phyloP scores from a whole-genome alignment of 441 rosid species.

The Kokia cookei region DNA sequence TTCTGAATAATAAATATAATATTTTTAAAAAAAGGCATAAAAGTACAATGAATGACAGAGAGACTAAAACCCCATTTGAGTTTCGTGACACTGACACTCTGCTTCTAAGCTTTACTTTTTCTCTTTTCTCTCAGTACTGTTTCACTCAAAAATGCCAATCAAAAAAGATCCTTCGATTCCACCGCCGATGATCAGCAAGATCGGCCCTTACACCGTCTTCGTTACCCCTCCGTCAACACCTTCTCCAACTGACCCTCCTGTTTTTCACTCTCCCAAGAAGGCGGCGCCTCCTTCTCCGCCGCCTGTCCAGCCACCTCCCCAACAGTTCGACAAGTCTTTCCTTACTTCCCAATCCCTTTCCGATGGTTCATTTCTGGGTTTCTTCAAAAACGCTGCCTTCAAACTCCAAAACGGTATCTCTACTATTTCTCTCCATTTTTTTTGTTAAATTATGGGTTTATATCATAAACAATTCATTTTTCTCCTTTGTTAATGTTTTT shows the following conservation, averaged over 20 bases:
- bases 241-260: conserved; percentile 35
- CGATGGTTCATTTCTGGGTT: conserved; percentile 51
- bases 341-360: conserved; percentile 21
- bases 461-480: not conserved
- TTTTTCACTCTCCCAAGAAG: conserved; percentile 39
- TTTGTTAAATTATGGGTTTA: not conserved
- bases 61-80: not conserved
- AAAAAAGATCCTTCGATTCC: conserved; percentile 63
- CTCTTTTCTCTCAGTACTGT: not conserved
- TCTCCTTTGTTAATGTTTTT: not conserved
- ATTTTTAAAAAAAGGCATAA: not conserved
- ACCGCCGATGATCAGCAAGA: conserved; percentile 91
- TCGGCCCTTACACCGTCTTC: conserved; percentile 97
- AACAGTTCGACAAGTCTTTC: conserved; percentile 43
- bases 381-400: conserved; percentile 64
- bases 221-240: conserved; percentile 93
- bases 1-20: too few relatives aligned
- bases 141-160: conserved; percentile 48
- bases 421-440: not conserved
- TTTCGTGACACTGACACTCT: not conserved
- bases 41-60: not conserved
- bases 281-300: conserved; percentile 41
- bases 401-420: conserved; percentile 73
- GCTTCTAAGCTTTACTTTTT: not conserved
- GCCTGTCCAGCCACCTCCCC: conserved; percentile 77